Evolutionary conservation across 257 asterid species (phyloP), one percentile per base, ranked within the genome.

Genomic region (Scutellaria barbata): DNA sequence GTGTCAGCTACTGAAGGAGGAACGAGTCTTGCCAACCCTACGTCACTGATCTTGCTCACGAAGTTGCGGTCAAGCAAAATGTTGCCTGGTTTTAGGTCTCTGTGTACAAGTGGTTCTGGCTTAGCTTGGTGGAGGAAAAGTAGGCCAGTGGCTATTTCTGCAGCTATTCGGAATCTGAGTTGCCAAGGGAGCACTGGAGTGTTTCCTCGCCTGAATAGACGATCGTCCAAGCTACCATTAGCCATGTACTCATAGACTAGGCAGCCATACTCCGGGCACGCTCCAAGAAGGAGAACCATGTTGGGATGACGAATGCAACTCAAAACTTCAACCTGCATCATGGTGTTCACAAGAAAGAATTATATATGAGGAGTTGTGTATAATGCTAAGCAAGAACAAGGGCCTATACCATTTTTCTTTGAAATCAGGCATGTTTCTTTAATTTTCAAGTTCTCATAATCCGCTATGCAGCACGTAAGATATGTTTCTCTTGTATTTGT

Each of bases 241-340:
- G 90, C 88, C 96, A 90, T 89, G 89, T 87, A 84, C 74, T 93
- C 98, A 30, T 93, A 93, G 37, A 93, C 96, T 13, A 90, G 89
- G 79, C 96, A 93, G n/a, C 98, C 98, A 8, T 87, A 87, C 63
- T 90, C 97, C 4, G 96, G 97, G 79, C 98, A 93, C 33, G 98
- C 98, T 68, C 98, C 98, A 2, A 93, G 91, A 63, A 90, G 96
- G 69, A 94, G 96, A 52, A 94, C 98, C 98, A 93, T 90, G 88
- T 94, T 94, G 1, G 98, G 98, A 77, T 94, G 98, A 22, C 97
- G 79, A 53, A 90, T 90, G 77, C 91, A 86, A 78, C 97, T 86
- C 60, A 94, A 84, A 73, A 94, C 98, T 81, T 94, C 97, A 74
- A 94, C 89, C 97, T 91, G 82, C 67, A 75, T 73, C 73, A 62